Evolutionary conservation across 108 stramenopile genomes (phyloP), one percentile per base, ranked within the genome.

Genomic region (Fistulifera solaris): DNA sequence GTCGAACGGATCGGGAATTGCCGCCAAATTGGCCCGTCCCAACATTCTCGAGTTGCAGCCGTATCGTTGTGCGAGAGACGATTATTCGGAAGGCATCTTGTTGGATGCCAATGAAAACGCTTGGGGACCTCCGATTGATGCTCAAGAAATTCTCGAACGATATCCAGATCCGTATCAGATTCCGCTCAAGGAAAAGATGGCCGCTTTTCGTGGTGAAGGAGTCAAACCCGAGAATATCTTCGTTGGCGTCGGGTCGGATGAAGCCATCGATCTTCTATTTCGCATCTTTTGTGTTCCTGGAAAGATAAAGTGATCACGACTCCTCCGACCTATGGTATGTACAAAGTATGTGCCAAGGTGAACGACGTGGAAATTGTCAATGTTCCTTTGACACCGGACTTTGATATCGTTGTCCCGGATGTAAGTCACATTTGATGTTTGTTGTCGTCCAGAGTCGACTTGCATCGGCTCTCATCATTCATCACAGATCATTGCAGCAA

Each of bases 21-120:
- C 83, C 6, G 58, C 73, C 25, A 53, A 45, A 18, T 63, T 94
- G 38, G 96, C 89, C 15, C 85, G 96, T n/a, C 78, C 79, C 47
- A 97, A 97, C 69, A 90, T 97, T 42, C 68, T 89, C 46, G 75
- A 81, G 41, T 69, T 97, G 46, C 74, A 79, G 38, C 94, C 96
- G 26, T 95, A 97, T 65, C 87, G 94, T 12, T 97, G 96, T 66
- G 96, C 96, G 16, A 76, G 96, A 16, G 96, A 97, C 71, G 96
- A 97, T 60, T 97, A 97, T 71, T 71, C 66, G 48, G 50, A 71
- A 7, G 96, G 96, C 26, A 60, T 94, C 40, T 71, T 97, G 40
- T 81, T 97, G 54, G 96, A 97, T 63, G 96, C 94, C 60, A 97
- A 97, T 61, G 96, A 97, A 66, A 97, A 97, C 63, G 81, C 89